Conservation (phyloP, 169 alveolate genomes). For the Plasmodium knowlesi region DNA sequence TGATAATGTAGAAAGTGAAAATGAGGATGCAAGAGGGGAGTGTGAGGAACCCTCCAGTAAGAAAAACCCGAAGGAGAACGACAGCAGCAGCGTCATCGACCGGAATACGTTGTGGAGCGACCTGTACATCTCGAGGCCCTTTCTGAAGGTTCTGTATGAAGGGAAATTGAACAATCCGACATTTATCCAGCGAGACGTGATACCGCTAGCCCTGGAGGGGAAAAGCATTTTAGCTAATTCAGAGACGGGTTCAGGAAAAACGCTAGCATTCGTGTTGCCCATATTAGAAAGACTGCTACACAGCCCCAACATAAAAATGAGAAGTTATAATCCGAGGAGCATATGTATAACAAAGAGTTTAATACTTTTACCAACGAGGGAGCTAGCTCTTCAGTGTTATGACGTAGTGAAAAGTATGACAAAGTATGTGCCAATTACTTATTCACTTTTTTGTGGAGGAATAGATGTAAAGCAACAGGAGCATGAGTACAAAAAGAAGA, state of each 20-base stretch:
- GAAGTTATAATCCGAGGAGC: slow-evolving; percentile 67
- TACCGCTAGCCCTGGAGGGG: slow-evolving; percentile 91
- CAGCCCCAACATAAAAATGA: slow-evolving; percentile 82
- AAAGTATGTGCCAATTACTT: slow-evolving; percentile 86
- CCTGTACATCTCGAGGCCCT: slow-evolving; percentile 44
- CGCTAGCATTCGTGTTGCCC: slow-evolving; percentile 92
- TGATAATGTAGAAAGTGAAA: not conserved
- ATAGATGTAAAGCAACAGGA: slow-evolving; percentile 88
- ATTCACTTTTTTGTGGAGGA: slow-evolving; percentile 90
- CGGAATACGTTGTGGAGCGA: slow-evolving; percentile 58
- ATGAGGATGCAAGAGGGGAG: not conserved
- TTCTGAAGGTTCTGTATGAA: slow-evolving; percentile 84
- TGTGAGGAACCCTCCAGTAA: not conserved
- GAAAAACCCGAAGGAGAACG: not conserved
- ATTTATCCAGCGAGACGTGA: slow-evolving; percentile 88
- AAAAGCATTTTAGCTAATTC: slow-evolving; percentile 90
- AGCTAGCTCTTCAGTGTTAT: slow-evolving; percentile 92
- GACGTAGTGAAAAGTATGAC: slow-evolving; percentile 85
- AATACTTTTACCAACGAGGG: slow-evolving; percentile 93
- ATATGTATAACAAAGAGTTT: slow-evolving; percentile 88
- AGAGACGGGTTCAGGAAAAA: slow-evolving; percentile 94
- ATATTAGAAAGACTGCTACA: slow-evolving; percentile 87
- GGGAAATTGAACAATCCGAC: slow-evolving; percentile 88
- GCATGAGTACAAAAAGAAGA: slow-evolving; percentile 90
- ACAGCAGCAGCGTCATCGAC: slow-evolving; percentile 22